These are phyloP conservation scores for Fragilariopsis cylindrus DNA, from an alignment of 108 stramenopile species.

Conservation along the genomic window DNA sequence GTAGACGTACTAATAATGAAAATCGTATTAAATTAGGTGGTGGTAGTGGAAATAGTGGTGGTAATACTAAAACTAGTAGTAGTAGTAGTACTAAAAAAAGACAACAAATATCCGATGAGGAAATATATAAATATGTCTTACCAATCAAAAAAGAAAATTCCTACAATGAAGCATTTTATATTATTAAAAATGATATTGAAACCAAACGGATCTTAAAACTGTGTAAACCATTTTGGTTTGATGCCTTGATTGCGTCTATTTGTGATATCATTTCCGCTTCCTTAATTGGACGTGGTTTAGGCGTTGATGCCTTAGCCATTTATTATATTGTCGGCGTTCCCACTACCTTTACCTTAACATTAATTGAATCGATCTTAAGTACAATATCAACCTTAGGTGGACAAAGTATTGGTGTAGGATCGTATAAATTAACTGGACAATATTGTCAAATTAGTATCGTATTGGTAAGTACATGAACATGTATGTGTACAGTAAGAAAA, in stretches of 20 bases:
- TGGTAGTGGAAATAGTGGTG: too few relatives aligned
- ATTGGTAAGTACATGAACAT: background rate
- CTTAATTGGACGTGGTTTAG: background rate
- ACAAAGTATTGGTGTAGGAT: slow-evolving; percentile 9
- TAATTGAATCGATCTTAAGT: background rate
- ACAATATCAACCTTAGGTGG: background rate
- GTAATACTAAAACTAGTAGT: background rate
- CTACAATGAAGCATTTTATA: background rate
- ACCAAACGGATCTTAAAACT: background rate
- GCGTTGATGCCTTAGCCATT: slow-evolving; percentile 2
- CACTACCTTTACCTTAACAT: slow-evolving; percentile 1
- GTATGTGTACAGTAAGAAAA: too few relatives aligned
- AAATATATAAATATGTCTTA: background rate
- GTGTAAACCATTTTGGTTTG: slow-evolving; percentile 7
- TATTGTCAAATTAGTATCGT: slow-evolving; percentile 11
- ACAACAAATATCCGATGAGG: slow-evolving; percentile 14
- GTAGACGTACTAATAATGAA: background rate
- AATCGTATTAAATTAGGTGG: too few relatives aligned
- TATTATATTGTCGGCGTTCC: slow-evolving; percentile 1
- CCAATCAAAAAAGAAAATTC: slow-evolving; percentile 13
- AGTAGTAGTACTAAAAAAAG: background rate
- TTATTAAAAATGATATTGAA: background rate
- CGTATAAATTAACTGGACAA: slow-evolving; percentile 18
- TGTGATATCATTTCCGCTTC: background rate
- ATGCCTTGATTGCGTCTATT: background rate